Percentiles rank a stretch among this genome's conserved stretches.
Conservation (phyloP, 1,139 yeast species). For the Suhomyces bokatorum region DNA sequence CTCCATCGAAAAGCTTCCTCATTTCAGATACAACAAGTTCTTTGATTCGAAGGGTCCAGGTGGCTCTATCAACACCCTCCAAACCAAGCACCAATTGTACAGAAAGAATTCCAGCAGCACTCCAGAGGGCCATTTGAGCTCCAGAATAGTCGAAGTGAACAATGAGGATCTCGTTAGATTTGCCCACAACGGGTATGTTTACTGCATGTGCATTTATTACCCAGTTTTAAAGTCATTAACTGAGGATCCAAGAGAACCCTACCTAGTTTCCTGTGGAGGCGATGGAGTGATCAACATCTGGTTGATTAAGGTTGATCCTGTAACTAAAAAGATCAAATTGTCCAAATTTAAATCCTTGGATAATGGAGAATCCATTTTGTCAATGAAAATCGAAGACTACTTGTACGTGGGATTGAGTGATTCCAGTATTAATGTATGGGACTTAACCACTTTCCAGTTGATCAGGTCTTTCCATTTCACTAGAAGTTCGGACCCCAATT, state of each 20-base stretch:
- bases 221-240: constrained; percentile 9
- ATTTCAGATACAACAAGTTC: constrained; percentile 78
- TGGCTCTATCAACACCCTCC: constrained; percentile 48
- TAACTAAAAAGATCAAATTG: constrained; percentile 15
- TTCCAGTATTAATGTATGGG: constrained; percentile 81
- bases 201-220: constrained; percentile 54
- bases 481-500: constrained; percentile 7
- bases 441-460: constrained; percentile 73
- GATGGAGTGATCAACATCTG: constrained; percentile 85
- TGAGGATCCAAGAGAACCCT: constrained; percentile 2
- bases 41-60: constrained; percentile 92
- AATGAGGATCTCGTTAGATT: constrained; percentile 65
- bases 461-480: constrained; percentile 57
- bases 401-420: constrained; percentile 77
- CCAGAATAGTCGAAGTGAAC: constrained; percentile 64
- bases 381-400: constrained; percentile 62
- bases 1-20: constrained; percentile 59
- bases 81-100: constrained; percentile 31
- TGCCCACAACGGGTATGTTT: constrained; percentile 91
- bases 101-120: constrained; percentile 20
- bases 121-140: constrained; percentile 10
- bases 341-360: constrained; percentile 47
- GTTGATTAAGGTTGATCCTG: constrained; percentile 34
- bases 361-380: constrained; percentile 68
- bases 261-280: constrained; percentile 71